Conservation (phyloP, 164 flowering plant species). For the Nelumbo lutea region DNA sequence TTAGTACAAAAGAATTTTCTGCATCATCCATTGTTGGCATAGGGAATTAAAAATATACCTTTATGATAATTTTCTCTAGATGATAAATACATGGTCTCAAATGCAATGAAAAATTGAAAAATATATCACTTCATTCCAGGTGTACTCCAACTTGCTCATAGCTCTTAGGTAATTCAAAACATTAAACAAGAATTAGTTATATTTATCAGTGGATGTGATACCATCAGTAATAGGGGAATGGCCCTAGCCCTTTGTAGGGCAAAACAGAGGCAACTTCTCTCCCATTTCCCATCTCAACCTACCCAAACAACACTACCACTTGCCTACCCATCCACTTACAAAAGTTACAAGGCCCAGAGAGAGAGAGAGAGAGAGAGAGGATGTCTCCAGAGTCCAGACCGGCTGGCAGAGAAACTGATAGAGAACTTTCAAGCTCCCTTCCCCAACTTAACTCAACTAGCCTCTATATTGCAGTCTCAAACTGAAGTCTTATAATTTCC, state of each 20-base stretch:
- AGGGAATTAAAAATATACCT: no score
- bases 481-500: conserved; percentile 47
- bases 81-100: no score
- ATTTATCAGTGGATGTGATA: background rate
- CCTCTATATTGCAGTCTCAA: conserved; percentile 50
- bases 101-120: no score
- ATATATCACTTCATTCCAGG: no score
- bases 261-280: conserved; percentile 35
- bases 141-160: no score
- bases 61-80: no score
- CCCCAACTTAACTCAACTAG: conserved; percentile 52
- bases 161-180: no score
- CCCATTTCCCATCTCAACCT: conserved; percentile 30
- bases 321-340: conserved; percentile 21
- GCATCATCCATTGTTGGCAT: no score
- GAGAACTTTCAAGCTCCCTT: conserved; percentile 37
- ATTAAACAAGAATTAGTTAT: background rate
- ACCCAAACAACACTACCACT: conserved; percentile 22
- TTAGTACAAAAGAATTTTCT: no score
- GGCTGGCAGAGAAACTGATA: conserved; percentile 28
- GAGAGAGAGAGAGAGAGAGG: conserved; percentile 7
- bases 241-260: background rate
- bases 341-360: background rate
- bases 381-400: conserved; percentile 30
- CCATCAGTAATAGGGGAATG: conserved; percentile 4